These are phyloP conservation scores for Cystofilobasidium bisporidii DNA, from an alignment of 768 basidiomycete genomes.

Conservation along the genomic window DNA sequence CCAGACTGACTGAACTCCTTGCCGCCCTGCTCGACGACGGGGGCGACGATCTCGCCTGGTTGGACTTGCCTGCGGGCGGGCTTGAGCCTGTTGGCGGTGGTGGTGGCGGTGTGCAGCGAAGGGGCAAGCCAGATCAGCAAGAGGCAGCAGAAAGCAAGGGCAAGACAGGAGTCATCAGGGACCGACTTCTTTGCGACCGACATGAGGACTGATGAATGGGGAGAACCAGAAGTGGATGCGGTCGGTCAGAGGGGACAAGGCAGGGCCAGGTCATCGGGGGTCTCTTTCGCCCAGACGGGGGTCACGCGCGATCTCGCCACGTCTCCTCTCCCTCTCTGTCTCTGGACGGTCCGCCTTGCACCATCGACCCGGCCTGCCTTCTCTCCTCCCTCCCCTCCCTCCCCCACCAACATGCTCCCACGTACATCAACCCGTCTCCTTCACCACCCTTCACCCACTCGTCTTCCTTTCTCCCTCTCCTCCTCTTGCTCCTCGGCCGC, in stretches of 20 bases:
- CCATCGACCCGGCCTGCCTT: background rate
- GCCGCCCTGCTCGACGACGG: slow-evolving; percentile 78
- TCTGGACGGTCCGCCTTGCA: too few species aligned
- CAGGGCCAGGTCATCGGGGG: too few species aligned
- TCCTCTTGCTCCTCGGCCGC: background rate
- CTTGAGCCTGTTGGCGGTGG: slow-evolving; percentile 47
- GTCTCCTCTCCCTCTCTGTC: too few species aligned
- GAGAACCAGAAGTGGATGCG: too few species aligned
- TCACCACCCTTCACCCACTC: background rate
- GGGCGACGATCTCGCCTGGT: slow-evolving; percentile 78
- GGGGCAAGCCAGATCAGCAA: background rate
- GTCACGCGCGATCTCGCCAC: too few species aligned
- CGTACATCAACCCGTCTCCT: background rate
- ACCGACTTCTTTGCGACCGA: background rate
- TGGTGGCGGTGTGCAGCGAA: too few species aligned
- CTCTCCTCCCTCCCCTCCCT: background rate
- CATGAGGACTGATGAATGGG: slow-evolving; percentile 8
- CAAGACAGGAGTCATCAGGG: too few species aligned
- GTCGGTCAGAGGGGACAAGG: too few species aligned
- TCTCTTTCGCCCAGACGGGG: too few species aligned
- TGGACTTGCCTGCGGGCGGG: slow-evolving; percentile 93
- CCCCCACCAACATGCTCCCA: background rate
- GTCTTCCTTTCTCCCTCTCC: background rate
- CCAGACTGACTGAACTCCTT: slow-evolving; percentile 81
- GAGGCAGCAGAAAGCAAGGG: background rate